These are phyloP conservation scores for Plectranthus barbatus DNA, from an alignment of 257 asterid genomes.

Conservation along the genomic window DNA sequence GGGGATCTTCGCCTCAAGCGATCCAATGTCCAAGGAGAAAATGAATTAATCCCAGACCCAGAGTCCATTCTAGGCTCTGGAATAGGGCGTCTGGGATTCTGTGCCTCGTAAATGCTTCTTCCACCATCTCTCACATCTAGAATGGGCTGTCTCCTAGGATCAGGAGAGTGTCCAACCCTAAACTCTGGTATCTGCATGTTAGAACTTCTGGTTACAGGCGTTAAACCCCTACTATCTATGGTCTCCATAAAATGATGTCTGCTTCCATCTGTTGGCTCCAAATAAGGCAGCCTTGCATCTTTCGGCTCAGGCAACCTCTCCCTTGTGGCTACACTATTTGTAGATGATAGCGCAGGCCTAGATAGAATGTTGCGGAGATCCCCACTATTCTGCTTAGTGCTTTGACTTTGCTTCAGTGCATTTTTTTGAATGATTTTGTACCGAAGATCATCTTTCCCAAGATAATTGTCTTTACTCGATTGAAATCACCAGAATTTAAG, in stretches of 20 bases:
- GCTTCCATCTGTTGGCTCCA: slow-evolving; percentile 27
- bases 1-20: slow-evolving; percentile 70
- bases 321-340: slow-evolving; percentile 27
- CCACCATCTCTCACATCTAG: slow-evolving; percentile 29
- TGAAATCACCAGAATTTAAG: slow-evolving; percentile 15
- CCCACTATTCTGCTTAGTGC: slow-evolving; percentile 34
- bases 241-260: slow-evolving; percentile 26
- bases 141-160: slow-evolving; percentile 28
- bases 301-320: slow-evolving; percentile 35
- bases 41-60: slow-evolving; percentile 31
- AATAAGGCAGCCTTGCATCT: slow-evolving; percentile 28
- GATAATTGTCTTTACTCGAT: slow-evolving; percentile 36
- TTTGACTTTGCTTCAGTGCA: slow-evolving; percentile 35
- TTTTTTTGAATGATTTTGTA: slow-evolving; percentile 60
- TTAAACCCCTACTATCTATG: slow-evolving; percentile 27
- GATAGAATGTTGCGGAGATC: slow-evolving; percentile 83
- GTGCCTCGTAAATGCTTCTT: slow-evolving; percentile 23
- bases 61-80: slow-evolving; percentile 40
- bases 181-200: slow-evolving; percentile 23
- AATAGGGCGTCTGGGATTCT: slow-evolving; percentile 34
- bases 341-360: slow-evolving; percentile 77
- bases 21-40: slow-evolving; percentile 77
- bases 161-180: slow-evolving; percentile 21
- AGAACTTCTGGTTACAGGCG: slow-evolving; percentile 26
- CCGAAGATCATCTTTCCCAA: slow-evolving; percentile 71